These are phyloP conservation scores for Cladosporium sphaerospermum DNA, from an alignment of 2,329 filamentous ascomycete species.

Conservation along the genomic window DNA sequence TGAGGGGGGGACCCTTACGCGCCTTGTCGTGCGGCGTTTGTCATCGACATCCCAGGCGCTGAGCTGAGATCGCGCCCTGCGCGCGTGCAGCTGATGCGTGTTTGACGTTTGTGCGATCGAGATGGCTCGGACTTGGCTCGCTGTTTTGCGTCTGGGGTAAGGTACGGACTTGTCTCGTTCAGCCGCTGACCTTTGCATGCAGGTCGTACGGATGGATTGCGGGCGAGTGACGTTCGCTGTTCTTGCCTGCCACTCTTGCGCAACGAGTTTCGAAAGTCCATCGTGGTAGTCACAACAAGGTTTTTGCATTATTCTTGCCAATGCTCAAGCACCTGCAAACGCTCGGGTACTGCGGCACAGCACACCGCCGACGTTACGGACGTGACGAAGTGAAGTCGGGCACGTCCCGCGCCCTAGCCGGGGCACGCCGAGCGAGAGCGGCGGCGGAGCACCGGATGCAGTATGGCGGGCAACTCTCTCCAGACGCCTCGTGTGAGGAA, in stretches of 20 bases:
- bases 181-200: background rate
- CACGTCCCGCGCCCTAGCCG: slow-evolving; percentile 8
- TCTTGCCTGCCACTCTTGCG: background rate
- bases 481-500: slow-evolving; percentile 1
- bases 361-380: slow-evolving; percentile 5
- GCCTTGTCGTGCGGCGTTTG: background rate
- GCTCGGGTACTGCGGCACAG: slow-evolving; percentile 8
- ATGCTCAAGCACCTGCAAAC: background rate
- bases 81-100: background rate
- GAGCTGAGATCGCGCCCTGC: background rate
- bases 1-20: background rate
- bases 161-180: background rate
- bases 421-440: slow-evolving; percentile 3
- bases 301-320: background rate
- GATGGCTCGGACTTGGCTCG: background rate
- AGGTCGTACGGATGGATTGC: background rate
- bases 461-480: slow-evolving; percentile 6
- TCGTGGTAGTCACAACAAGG: background rate
- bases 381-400: slow-evolving; percentile 11
- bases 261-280: background rate
- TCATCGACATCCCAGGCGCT: background rate
- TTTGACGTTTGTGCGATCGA: too few relatives aligned
- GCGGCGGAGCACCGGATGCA: background rate
- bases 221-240: background rate
- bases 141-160: background rate